These are phyloP conservation scores for Trichoderma koningiopsis DNA, from an alignment of 2,329 filamentous ascomycete species.

Conservation along the genomic window DNA sequence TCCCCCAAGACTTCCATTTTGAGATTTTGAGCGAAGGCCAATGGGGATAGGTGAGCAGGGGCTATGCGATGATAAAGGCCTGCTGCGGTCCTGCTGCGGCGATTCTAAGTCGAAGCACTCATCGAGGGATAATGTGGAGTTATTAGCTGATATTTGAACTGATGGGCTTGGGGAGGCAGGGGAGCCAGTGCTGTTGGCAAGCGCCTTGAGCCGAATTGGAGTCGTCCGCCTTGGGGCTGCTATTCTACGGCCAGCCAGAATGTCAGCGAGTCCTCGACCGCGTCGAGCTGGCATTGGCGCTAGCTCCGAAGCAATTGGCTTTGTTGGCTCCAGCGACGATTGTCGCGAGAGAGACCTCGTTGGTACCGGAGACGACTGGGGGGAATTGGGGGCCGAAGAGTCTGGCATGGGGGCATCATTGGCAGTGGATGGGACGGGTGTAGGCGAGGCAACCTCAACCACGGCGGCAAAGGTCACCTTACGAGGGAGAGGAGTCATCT, in stretches of 20 bases:
- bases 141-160: slow-evolving; percentile 69
- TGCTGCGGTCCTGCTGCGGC: slow-evolving; percentile 67
- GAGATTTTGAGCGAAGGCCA: slow-evolving; percentile 64
- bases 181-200: slow-evolving; percentile 66
- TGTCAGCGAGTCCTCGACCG: slow-evolving; percentile 31
- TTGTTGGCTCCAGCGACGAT: slow-evolving; percentile 51
- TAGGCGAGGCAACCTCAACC: slow-evolving; percentile 72
- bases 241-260: slow-evolving; percentile 60
- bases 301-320: slow-evolving; percentile 56
- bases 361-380: slow-evolving; percentile 52
- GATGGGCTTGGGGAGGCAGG: slow-evolving; percentile 67
- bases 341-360: slow-evolving; percentile 50
- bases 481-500: slow-evolving; percentile 86
- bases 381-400: slow-evolving; percentile 55
- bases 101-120: slow-evolving; percentile 78
- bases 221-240: slow-evolving; percentile 72
- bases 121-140: slow-evolving; percentile 62
- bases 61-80: slow-evolving; percentile 62
- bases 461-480: slow-evolving; percentile 71
- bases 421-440: slow-evolving; percentile 57
- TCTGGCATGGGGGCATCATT: slow-evolving; percentile 57
- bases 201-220: slow-evolving; percentile 72
- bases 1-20: slow-evolving; percentile 62
- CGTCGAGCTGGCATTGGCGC: slow-evolving; percentile 37
- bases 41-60: slow-evolving; percentile 57